phyloP scores from a whole-genome alignment of 257 asterid genomes.

The Solanum rostratum region DNA sequence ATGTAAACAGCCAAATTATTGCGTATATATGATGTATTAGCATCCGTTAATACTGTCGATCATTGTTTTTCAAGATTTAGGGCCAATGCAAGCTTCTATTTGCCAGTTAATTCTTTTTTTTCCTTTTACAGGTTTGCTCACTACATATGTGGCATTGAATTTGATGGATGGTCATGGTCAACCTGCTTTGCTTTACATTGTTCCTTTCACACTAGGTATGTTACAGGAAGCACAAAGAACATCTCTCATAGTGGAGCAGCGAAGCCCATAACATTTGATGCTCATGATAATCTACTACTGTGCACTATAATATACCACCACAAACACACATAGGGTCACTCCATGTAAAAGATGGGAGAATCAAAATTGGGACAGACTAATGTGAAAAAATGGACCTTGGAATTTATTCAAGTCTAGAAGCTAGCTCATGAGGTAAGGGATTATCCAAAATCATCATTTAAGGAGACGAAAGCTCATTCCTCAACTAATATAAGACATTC shows the following conservation, averaged over 20 bases:
- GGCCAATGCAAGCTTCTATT: neutral
- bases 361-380: neutral
- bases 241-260: neutral
- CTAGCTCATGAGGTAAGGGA: neutral
- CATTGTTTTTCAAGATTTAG: neutral
- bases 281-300: neutral
- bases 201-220: constrained; percentile 94
- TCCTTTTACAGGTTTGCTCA: constrained; percentile 55
- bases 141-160: constrained; percentile 84
- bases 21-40: neutral
- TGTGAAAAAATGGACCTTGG: neutral
- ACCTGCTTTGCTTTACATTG: constrained; percentile 95
- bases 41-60: neutral
- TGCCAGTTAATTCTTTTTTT: neutral
- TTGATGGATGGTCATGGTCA: constrained; percentile 98
- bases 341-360: neutral
- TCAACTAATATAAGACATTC: neutral
- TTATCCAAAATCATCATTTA: neutral
- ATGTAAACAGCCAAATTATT: neutral
- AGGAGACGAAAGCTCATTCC: neutral
- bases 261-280: neutral
- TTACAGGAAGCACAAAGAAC: neutral
- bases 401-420: neutral
- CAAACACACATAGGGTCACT: neutral
- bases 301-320: neutral